Conservation (phyloP, 1,284 basidiomycete species). For the Neolentinus lepideus region DNA sequence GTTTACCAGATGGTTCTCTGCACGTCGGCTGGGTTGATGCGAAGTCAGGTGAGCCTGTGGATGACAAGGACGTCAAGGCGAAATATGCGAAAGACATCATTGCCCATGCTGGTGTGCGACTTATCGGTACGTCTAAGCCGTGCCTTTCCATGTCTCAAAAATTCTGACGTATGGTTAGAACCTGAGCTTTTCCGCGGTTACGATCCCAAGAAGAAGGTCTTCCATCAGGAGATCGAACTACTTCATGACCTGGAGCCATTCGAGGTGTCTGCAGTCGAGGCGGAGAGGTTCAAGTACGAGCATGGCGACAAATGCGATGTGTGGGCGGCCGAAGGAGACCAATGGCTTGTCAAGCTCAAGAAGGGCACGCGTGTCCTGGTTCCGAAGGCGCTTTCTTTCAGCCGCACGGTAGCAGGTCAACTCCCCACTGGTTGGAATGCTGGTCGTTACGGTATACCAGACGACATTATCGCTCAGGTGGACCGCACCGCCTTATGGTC, state of each 20-base stretch:
- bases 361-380: conserved; percentile 92
- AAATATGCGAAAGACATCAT: conserved; percentile 95
- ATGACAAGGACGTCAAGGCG: conserved; percentile 94
- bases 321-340: conserved; percentile 85
- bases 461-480: conserved; percentile 91
- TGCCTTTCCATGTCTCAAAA: conserved; percentile 7
- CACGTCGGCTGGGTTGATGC: conserved; percentile 98
- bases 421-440: conserved; percentile 97
- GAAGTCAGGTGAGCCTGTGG: conserved; percentile 93
- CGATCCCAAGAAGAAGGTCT: conserved; percentile 94
- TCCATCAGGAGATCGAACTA: conserved; percentile 96
- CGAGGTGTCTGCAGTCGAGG: conserved; percentile 88
- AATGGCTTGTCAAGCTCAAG: conserved; percentile 98
- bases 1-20: conserved; percentile 84
- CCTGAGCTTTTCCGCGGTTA: conserved; percentile 97
- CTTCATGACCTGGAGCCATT: conserved; percentile 96
- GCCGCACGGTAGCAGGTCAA: conserved; percentile 92
- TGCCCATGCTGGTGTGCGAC: conserved; percentile 87
- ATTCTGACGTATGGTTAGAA: conserved; percentile 44
- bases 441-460: conserved; percentile 95
- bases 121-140: conserved; percentile 65
- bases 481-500: conserved; percentile 97
- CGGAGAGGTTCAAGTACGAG: conserved; percentile 92
- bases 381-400: conserved; percentile 95
- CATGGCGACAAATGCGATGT: conserved; percentile 96